These are phyloP conservation scores for Magnaporthales sp. DNA, from an alignment of 2,329 filamentous ascomycete species.

Conservation along the genomic window DNA sequence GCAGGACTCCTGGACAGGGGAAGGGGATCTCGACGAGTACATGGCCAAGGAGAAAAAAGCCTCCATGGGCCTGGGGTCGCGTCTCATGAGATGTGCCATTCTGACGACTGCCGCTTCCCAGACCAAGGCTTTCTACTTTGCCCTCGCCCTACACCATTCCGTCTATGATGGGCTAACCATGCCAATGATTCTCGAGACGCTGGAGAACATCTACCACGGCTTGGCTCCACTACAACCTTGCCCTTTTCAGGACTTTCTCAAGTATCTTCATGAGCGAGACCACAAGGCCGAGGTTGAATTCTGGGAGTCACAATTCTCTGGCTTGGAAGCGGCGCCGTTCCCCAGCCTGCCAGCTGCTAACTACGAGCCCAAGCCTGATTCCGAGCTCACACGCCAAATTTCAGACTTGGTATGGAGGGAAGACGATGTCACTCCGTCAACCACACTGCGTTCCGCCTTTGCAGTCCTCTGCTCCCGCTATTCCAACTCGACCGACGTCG, in stretches of 20 bases:
- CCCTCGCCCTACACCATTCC: not conserved
- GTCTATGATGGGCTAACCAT: not conserved
- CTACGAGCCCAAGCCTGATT: not conserved
- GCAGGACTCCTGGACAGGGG: not conserved
- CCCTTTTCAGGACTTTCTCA: not conserved
- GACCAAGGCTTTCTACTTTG: not conserved
- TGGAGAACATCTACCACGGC: not conserved
- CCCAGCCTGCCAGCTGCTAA: not conserved
- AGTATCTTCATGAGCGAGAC: not conserved
- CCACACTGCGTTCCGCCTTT: not conserved
- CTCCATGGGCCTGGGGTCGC: not conserved
- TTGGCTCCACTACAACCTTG: not conserved
- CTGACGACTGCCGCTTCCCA: not conserved
- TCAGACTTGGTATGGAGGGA: not conserved
- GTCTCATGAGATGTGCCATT: not conserved
- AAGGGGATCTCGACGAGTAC: not conserved
- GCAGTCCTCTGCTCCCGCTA: not conserved
- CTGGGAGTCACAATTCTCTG: not conserved
- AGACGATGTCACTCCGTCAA: not conserved
- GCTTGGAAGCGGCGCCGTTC: not conserved
- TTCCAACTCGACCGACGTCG: not conserved
- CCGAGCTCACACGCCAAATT: not conserved
- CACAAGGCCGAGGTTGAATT: not conserved
- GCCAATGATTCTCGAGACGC: not conserved
- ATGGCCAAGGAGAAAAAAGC: not conserved